Evolutionary conservation across 441 rosid genomes (phyloP).

Genomic region (Bruguiera hainesii): DNA sequence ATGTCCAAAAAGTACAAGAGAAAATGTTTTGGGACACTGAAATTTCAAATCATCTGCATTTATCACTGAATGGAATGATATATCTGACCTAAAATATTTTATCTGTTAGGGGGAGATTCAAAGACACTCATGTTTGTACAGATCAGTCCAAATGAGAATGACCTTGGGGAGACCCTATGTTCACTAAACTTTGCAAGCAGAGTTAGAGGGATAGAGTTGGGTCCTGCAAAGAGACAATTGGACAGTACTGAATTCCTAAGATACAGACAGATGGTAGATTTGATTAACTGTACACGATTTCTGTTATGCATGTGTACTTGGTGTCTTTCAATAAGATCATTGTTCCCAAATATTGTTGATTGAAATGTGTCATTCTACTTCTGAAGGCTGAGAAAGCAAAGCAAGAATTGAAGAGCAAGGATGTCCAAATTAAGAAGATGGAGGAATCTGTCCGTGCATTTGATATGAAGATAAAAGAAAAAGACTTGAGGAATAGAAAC

Average conservation of each 20-base stretch:
- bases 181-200: constrained; percentile 95
- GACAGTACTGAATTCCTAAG: constrained; percentile 70
- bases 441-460: constrained; percentile 67
- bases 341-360: neutral
- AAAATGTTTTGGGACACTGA: too few relatives aligned
- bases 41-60: too few relatives aligned
- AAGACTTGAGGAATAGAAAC: constrained; percentile 67
- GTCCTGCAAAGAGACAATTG: constrained; percentile 79
- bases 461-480: constrained; percentile 76
- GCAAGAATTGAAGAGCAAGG: constrained; percentile 86
- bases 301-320: neutral
- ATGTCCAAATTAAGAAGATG: constrained; percentile 76
- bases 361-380: constrained; percentile 12
- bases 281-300: neutral
- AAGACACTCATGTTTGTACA: constrained; percentile 97
- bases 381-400: constrained; percentile 72
- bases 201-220: constrained; percentile 92
- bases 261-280: constrained; percentile 76
- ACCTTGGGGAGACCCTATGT: constrained; percentile 79
- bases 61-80: neutral
- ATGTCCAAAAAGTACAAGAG: too few relatives aligned
- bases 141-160: constrained; percentile 88
- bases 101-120: constrained; percentile 60
- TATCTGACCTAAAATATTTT: constrained; percentile 17
- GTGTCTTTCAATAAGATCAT: neutral